Evolutionary conservation across 179 eudicot genomes (phyloP).

Genomic region (Corrigiola litoralis): DNA sequence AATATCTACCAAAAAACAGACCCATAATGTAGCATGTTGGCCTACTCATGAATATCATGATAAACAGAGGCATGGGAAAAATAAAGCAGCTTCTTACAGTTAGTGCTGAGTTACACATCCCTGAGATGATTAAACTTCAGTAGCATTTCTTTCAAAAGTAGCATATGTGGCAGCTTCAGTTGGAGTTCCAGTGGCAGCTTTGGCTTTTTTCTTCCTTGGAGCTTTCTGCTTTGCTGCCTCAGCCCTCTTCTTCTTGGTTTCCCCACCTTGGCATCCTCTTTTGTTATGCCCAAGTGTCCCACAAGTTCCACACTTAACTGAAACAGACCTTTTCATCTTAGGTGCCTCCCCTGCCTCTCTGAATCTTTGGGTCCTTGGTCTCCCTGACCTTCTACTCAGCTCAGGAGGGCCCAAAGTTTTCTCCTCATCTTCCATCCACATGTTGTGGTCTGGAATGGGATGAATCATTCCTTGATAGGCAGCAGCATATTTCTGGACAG

Average conservation of each 20-base stretch:
- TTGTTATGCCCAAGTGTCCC: background rate
- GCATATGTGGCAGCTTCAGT: background rate
- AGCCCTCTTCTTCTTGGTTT: background rate
- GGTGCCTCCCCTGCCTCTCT: background rate
- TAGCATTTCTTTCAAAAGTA: too few relatives aligned
- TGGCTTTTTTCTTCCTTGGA: too few relatives aligned
- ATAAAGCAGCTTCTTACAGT: too few relatives aligned
- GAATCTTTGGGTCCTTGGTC: background rate
- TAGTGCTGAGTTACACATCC: too few relatives aligned
- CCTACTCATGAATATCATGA: too few relatives aligned
- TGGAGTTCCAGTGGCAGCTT: background rate
- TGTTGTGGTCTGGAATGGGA: background rate
- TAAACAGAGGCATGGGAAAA: too few relatives aligned
- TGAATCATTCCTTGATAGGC: background rate
- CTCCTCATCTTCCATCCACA: background rate
- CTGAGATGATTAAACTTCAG: too few relatives aligned
- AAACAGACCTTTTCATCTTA: background rate
- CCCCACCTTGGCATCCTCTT: constrained; percentile 2
- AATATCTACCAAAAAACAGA: too few relatives aligned
- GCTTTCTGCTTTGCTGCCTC: too few relatives aligned
- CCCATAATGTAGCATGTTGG: too few relatives aligned
- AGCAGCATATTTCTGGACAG: background rate
- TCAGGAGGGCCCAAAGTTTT: background rate
- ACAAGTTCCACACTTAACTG: background rate
- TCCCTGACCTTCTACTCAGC: background rate